A percentile compares a stretch with the other conserved stretches of the same genome.
These are phyloP conservation scores for Keqinozyma sinolaborantium DNA, from an alignment of 1,139 yeast genomes.

Conservation along the genomic window DNA sequence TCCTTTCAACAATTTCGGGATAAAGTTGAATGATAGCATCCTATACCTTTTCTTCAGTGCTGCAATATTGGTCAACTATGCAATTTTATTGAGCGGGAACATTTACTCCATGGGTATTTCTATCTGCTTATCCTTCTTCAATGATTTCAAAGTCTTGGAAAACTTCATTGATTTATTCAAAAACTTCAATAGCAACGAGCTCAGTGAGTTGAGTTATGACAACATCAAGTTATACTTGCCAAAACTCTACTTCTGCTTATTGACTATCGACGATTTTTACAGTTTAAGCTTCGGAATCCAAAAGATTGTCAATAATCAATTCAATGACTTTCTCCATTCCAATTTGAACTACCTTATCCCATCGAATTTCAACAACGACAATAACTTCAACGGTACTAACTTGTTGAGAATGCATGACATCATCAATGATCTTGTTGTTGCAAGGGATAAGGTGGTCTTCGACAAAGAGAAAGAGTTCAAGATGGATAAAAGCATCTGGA, in stretches of 20 bases:
- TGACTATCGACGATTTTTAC: slow-evolving; percentile 53
- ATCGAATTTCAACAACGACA: slow-evolving; percentile 6
- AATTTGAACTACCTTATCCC: slow-evolving; percentile 15
- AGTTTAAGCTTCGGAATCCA: slow-evolving; percentile 59
- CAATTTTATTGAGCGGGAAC: slow-evolving; percentile 55
- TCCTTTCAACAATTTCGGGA: slow-evolving; percentile 28
- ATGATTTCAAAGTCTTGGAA: slow-evolving; percentile 54
- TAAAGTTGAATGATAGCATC: slow-evolving; percentile 24
- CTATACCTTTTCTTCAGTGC: slow-evolving; percentile 41
- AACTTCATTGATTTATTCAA: slow-evolving; percentile 20
- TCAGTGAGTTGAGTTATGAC: slow-evolving; percentile 22
- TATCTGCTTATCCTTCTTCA: slow-evolving; percentile 51
- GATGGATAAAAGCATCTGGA: slow-evolving; percentile 4
- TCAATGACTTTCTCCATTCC: slow-evolving; percentile 13
- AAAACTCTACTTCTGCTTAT: slow-evolving; percentile 46
- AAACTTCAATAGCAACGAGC: slow-evolving; percentile 10
- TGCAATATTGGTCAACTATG: slow-evolving; percentile 51
- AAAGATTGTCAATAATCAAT: slow-evolving; percentile 18
- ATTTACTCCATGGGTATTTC: slow-evolving; percentile 54
- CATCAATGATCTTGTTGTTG: slow-evolving; percentile 14
- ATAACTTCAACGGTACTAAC: slow-evolving; percentile 11
- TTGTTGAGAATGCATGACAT: slow-evolving; percentile 13
- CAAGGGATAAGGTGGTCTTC: slow-evolving; percentile 12
- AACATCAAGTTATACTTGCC: slow-evolving; percentile 42
- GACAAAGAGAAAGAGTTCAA: slow-evolving; percentile 6